Percentiles rank a stretch among this genome's conserved stretches.
These are phyloP conservation scores for Marasmius fiardii DNA, from an alignment of 1,284 basidiomycete species.

Conservation along the genomic window DNA sequence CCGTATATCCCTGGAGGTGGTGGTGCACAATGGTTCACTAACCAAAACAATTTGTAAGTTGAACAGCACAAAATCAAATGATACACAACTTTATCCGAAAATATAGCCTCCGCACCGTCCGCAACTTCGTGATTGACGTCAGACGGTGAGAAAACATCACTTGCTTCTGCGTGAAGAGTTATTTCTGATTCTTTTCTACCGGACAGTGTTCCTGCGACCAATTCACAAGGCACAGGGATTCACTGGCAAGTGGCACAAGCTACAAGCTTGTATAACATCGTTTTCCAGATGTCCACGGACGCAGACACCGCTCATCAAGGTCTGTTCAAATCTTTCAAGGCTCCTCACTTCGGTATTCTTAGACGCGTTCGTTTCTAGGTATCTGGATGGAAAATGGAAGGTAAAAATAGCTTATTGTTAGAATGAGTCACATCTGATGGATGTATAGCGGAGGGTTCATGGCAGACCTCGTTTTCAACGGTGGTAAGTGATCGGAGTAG, in stretches of 20 bases:
- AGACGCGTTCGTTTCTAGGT: constrained; percentile 22
- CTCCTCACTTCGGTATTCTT: not conserved
- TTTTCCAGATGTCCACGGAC: constrained; percentile 48
- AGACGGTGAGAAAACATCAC: constrained; percentile 18
- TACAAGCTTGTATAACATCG: constrained; percentile 56
- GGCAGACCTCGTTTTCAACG: constrained; percentile 52
- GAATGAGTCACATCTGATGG: not conserved
- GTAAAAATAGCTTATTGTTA: constrained; percentile 5
- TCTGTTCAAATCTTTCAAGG: constrained; percentile 12
- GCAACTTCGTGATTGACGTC: constrained; percentile 50
- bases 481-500: constrained; percentile 29
- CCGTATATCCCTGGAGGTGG: constrained; percentile 38
- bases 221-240: constrained; percentile 39
- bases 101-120: constrained; percentile 41
- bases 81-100: not conserved
- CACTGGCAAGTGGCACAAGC: constrained; percentile 65
- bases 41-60: constrained; percentile 56
- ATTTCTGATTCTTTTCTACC: not conserved
- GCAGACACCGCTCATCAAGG: constrained; percentile 47
- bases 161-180: not conserved
- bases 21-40: constrained; percentile 43
- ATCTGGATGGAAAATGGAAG: constrained; percentile 58
- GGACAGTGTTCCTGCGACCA: constrained; percentile 30
- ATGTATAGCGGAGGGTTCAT: constrained; percentile 49
- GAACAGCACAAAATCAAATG: not conserved